phyloP scores from a whole-genome alignment of 164 flowering plant species.

The Macadamia integrifolia region DNA sequence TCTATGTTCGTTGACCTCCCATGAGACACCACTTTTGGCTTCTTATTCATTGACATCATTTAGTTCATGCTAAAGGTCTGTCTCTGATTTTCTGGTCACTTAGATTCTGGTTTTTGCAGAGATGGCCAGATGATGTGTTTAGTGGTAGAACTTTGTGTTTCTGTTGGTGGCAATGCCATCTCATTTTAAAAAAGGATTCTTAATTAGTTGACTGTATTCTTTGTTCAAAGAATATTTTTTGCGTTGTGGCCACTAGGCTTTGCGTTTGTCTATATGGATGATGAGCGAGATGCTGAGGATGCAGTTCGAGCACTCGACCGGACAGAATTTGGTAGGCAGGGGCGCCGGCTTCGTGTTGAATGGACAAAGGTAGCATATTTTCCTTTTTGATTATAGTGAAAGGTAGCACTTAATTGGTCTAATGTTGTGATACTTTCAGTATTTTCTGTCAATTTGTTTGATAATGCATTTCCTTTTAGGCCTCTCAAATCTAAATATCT shows the following conservation, averaged over 20 bases:
- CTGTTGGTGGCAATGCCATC: slow-evolving; percentile 8
- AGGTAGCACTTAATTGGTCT: slow-evolving; percentile 35
- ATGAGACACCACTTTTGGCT: slow-evolving; percentile 73
- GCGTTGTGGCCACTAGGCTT: slow-evolving; percentile 46
- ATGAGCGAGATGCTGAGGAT: slow-evolving; percentile 97
- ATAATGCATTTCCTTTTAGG: background rate
- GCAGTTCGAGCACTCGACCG: slow-evolving; percentile 83
- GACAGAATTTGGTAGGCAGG: slow-evolving; percentile 80
- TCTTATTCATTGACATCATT: slow-evolving; percentile 78
- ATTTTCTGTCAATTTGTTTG: background rate
- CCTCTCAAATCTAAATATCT: background rate
- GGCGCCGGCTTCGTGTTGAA: slow-evolving; percentile 92
- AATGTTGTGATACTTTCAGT: background rate
- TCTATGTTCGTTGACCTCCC: slow-evolving; percentile 47
- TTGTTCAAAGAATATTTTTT: background rate
- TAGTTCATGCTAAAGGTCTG: slow-evolving; percentile 85
- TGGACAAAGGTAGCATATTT: slow-evolving; percentile 74
- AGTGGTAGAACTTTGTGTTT: slow-evolving; percentile 10
- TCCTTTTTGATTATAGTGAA: slow-evolving; percentile 6
- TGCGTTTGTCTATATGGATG: slow-evolving; percentile 98
- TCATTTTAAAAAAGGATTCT: slow-evolving; percentile 18
- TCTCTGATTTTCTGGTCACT: slow-evolving; percentile 53
- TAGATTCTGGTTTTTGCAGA: slow-evolving; percentile 47
- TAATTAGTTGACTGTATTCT: background rate
- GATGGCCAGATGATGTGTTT: slow-evolving; percentile 32